phyloP scores from a whole-genome alignment of 73 alveolate species.

The Durusdinium trenchii region DNA sequence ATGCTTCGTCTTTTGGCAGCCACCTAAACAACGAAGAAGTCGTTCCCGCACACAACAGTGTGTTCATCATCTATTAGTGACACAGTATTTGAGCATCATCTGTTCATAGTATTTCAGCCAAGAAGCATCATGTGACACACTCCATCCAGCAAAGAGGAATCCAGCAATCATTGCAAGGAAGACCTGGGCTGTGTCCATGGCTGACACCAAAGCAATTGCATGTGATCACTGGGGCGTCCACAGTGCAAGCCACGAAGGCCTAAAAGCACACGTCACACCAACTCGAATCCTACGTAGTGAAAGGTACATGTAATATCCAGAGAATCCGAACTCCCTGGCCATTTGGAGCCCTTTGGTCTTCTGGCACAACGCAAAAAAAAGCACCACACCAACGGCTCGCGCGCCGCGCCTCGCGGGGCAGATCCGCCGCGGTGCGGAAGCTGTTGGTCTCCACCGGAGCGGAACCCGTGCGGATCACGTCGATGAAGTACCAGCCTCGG shows the following conservation, averaged over 20 bases:
- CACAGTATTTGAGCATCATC: no score
- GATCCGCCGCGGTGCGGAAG: constrained; percentile 76
- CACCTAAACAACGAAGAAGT: constrained; percentile 31
- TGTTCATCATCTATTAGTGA: no score
- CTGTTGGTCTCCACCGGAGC: constrained; percentile 66
- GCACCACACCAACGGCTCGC: background rate
- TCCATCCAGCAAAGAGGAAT: constrained; percentile 60
- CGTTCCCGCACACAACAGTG: no score
- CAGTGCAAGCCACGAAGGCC: constrained; percentile 85
- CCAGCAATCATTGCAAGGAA: constrained; percentile 81
- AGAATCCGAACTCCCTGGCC: background rate
- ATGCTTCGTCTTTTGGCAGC: constrained; percentile 75
- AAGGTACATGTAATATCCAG: no score
- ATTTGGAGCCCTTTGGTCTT: background rate
- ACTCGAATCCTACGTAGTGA: background rate
- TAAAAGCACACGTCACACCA: background rate
- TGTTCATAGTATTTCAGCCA: background rate
- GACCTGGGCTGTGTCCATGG: background rate
- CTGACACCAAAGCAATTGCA: background rate
- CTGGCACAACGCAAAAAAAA: background rate
- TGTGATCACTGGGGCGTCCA: constrained; percentile 4
- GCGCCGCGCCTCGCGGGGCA: constrained; percentile 47
- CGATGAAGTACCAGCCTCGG: constrained; percentile 78
- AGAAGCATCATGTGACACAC: constrained; percentile 50
- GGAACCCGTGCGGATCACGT: constrained; percentile 89